These are phyloP conservation scores for Globisporangium heterothallicum DNA, from an alignment of 352 stramenopile species.

Conservation along the genomic window DNA sequence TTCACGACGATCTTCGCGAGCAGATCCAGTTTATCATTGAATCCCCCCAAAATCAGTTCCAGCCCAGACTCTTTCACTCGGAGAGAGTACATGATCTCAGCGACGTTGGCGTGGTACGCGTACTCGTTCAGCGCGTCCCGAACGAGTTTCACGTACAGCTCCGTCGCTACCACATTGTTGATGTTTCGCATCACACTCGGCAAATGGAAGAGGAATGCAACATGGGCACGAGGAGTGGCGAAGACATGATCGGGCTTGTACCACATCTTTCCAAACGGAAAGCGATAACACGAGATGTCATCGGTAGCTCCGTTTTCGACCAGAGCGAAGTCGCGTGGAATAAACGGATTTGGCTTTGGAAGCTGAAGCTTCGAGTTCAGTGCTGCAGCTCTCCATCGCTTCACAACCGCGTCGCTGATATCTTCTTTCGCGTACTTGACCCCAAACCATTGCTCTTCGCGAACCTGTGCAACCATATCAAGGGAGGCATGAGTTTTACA, in stretches of 20 bases:
- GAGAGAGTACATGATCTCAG: slow-evolving; percentile 66
- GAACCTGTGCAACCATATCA: slow-evolving; percentile 14
- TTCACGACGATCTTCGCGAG: slow-evolving; percentile 59
- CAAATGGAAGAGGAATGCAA: slow-evolving; percentile 49
- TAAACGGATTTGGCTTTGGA: slow-evolving; percentile 64
- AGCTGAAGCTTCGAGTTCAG: slow-evolving; percentile 43
- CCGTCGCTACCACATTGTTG: slow-evolving; percentile 33
- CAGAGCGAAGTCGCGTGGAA: slow-evolving; percentile 63
- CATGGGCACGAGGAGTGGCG: slow-evolving; percentile 46
- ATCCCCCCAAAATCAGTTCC: slow-evolving; percentile 68
- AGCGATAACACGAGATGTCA: slow-evolving; percentile 29
- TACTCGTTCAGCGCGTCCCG: slow-evolving; percentile 67
- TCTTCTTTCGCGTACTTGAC: slow-evolving; percentile 49
- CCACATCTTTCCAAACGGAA: slow-evolving; percentile 49
- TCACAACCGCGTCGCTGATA: slow-evolving; percentile 25
- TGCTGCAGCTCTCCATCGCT: slow-evolving; percentile 30
- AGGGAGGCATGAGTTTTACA: too few relatives aligned
- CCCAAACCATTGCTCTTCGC: slow-evolving; percentile 62
- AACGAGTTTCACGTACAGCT: slow-evolving; percentile 62
- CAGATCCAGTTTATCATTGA: slow-evolving; percentile 68
- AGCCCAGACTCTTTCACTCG: slow-evolving; percentile 55
- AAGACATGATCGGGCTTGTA: slow-evolving; percentile 63
- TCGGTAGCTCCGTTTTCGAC: slow-evolving; percentile 18
- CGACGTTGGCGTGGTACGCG: slow-evolving; percentile 68
- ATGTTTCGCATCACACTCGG: slow-evolving; percentile 38